Evolutionary conservation across 768 basidiomycete genomes (phyloP), one percentile per base, ranked within the genome.

Genomic region (Hydnomerulius pinastri): DNA sequence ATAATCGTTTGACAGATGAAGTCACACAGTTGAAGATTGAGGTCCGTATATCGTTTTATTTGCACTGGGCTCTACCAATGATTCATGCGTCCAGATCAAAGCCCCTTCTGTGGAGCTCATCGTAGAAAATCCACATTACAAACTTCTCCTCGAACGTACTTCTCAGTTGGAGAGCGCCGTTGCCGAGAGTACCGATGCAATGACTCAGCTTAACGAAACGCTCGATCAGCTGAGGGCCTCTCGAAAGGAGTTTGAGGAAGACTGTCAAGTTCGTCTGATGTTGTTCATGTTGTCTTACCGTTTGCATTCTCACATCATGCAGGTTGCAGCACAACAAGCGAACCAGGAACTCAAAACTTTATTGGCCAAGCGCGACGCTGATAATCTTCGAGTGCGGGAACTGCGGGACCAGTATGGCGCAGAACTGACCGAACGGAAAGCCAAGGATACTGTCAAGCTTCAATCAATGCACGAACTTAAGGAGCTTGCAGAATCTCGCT

Each of bases 371-470:
- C 81, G 85, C 29, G 86, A 90, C 55, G 69, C 72, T 3, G 89
- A 92, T 46, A 81, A 80, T 57, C 66, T 75, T 17, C 81, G 90
- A 27, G 73, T 92, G 17, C 82, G 90, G 18, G 86, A 86, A 44
- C 77, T 83, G 54, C 81, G 90, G 6, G 89, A 92, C 55, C 84
- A 87, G 54, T 74, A 74, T 38, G 62, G 66, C 7, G 80, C 83
- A 4, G 90, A 92, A 56, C 57, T 89, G 24, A 65, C 74, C 28
- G 92, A 94, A 61, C 79, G 85, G 48, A 84, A 80, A 63, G 78
- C 80, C 21, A 82, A 79, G 57, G 88, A 90, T 27, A 60, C 62
- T 41, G 71, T 80, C 42, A 88, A 83, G 63, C 57, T 77, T 27
- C 71, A 79, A 7, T 82, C 85, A 10, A 59, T 78, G 8, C 77